Conservation (phyloP, 495 filamentous ascomycete species). For the Terfezia claveryi region DNA sequence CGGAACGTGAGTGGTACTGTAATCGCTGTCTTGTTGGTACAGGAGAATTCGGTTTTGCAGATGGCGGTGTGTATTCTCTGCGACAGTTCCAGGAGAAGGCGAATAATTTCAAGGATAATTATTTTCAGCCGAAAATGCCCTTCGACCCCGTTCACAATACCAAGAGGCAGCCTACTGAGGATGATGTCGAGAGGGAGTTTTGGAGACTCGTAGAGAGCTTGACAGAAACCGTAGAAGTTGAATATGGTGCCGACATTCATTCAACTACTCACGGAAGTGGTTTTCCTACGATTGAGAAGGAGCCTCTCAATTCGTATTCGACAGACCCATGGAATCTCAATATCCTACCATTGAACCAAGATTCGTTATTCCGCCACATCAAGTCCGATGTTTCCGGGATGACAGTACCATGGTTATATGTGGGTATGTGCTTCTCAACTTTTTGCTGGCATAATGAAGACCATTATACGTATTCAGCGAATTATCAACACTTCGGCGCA, state of each 20-base stretch:
- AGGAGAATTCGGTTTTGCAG: constrained; percentile 92
- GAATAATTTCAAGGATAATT: constrained; percentile 74
- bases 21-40: constrained; percentile 88
- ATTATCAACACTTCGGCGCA: constrained; percentile 95
- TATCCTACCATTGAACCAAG: constrained; percentile 68
- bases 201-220: constrained; percentile 84
- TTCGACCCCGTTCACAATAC: constrained; percentile 68
- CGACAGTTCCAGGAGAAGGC: constrained; percentile 94
- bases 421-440: constrained; percentile 99
- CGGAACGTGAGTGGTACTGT: constrained; percentile 90
- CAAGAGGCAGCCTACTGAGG: constrained; percentile 62
- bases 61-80: constrained; percentile 87
- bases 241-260: constrained; percentile 96
- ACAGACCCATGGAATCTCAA: constrained; percentile 93
- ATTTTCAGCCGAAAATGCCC: constrained; percentile 80
- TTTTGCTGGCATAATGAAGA: constrained; percentile 99
- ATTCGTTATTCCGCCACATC: constrained; percentile 89
- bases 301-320: constrained; percentile 66
- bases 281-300: constrained; percentile 85
- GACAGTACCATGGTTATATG: constrained; percentile 98
- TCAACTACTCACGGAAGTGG: constrained; percentile 95
- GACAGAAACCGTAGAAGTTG: constrained; percentile 88
- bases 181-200: constrained; percentile 92
- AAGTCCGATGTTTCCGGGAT: constrained; percentile 98
- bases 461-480: constrained; percentile 92